Conservation (phyloP, 495 filamentous ascomycete genomes). For the Opeltia flavorubescens region DNA sequence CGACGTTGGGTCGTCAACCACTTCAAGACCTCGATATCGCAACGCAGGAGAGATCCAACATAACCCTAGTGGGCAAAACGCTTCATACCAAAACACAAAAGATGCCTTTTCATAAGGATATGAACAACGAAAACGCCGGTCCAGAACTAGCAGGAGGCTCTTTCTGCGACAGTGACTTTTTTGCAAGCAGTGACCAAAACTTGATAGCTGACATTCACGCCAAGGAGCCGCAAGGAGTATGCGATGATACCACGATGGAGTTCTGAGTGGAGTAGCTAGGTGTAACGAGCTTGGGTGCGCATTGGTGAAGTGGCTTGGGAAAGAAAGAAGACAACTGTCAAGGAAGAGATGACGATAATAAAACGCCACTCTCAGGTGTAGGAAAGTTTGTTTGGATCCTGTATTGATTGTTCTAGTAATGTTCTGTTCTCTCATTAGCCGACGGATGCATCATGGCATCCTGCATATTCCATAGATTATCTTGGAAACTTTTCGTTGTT, state of each 20-base stretch:
- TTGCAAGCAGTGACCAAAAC: constrained; percentile 11
- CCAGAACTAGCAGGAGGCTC: constrained; percentile 1
- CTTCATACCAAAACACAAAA: too few species aligned
- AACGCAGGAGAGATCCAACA: too few species aligned
- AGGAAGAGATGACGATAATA: too few species aligned
- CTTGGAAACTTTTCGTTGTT: too few species aligned
- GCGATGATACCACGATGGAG: constrained; percentile 4
- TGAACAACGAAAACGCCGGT: background rate
- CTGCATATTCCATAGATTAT: too few species aligned
- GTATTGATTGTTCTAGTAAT: too few species aligned
- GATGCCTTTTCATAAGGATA: background rate
- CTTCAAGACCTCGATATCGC: too few species aligned
- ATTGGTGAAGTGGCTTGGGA: background rate
- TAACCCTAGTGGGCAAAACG: too few species aligned
- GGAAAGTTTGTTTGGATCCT: too few species aligned
- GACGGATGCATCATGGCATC: background rate
- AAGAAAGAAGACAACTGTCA: background rate
- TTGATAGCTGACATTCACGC: background rate
- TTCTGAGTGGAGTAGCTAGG: too few species aligned
- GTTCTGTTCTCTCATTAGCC: background rate
- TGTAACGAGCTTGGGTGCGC: background rate
- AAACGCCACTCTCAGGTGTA: too few species aligned
- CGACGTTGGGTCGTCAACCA: too few species aligned
- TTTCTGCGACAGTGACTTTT: constrained; percentile 11
- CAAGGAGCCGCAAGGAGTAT: background rate